Evolutionary conservation across 1,284 basidiomycete genomes (phyloP), one percentile per base, ranked within the genome.

Genomic region (Pascua guehoae): DNA sequence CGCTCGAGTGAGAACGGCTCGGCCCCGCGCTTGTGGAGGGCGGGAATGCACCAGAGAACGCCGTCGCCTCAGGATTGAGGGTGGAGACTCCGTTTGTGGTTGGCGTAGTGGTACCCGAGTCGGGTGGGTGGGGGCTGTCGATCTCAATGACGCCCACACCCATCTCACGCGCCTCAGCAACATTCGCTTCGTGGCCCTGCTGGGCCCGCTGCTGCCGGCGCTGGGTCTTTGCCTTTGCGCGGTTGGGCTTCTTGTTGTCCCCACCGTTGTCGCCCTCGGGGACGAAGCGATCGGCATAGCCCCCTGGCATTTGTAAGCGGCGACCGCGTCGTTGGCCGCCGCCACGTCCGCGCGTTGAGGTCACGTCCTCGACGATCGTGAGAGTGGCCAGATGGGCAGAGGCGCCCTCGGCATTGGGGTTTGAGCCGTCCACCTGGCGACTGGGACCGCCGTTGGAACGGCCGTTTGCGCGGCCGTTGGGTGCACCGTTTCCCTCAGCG

Each of bases 391-490:
- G 47, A 12, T 12, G 16, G 39, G 24, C 24, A 32, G 24, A 32
- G 24, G 24, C 4, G 24, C 4, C 24, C 4, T 32, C 24, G 24
- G 24, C 24, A 32, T 32, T 32, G 24, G n/a, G n/a, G n/a, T n/a
- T n/a, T n/a, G n/a, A n/a, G n/a, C 24, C 24, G 24, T 32, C 24
- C 4, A 32, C 24, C 24, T 32, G 24, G n/a, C 41, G 47, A 38
- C 47, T 49, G 38, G 47, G 47, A 18, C 47, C 47, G 24, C 38
- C 47, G 41, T 38, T 12, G 37, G 36, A 8, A 36, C 37, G 47
- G 43, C 47, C 41, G 51, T 56, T 51, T 41, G n/a, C n/a, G n/a
- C n/a, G n/a, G n/a, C 43, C 17, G 24, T 46, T 32, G 50, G n/a
- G n/a, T 12, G 5, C 42, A 46, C 41, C 15, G 39, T 49, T 40